These are phyloP conservation scores for Leishmania aethiopica DNA, from an alignment of 208 protist genomes.

Conservation along the genomic window DNA sequence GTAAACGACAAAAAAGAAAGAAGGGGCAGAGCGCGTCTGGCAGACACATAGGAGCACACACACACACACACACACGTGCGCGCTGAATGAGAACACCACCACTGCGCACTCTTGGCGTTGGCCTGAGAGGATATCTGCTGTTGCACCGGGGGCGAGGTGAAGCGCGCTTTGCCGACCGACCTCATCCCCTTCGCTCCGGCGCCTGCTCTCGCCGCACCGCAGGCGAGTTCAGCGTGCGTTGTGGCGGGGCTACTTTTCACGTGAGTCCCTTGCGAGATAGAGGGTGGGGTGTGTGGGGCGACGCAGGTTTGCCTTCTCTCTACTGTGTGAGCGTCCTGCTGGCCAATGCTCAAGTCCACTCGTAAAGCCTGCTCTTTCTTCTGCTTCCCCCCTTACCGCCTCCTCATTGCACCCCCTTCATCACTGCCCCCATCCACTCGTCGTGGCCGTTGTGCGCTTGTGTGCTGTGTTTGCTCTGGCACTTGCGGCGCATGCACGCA, in stretches of 20 bases:
- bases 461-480: too few relatives aligned
- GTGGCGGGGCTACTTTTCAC: not conserved
- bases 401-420: not conserved
- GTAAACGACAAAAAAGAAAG: not conserved
- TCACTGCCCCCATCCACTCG: not conserved
- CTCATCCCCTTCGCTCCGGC: not conserved
- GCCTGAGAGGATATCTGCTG: not conserved
- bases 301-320: not conserved
- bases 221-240: not conserved
- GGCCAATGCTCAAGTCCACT: not conserved
- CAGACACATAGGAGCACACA: not conserved
- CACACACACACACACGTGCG: not conserved
- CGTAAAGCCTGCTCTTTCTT: slow-evolving; percentile 1
- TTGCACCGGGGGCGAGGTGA: not conserved
- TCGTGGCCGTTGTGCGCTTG: not conserved
- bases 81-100: not conserved
- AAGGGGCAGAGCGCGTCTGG: not conserved
- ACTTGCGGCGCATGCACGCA: too few relatives aligned
- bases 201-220: not conserved
- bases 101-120: not conserved
- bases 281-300: not conserved
- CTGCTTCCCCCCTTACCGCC: not conserved
- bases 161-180: not conserved
- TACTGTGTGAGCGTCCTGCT: not conserved
- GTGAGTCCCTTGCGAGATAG: not conserved